Percentiles rank a stretch among this genome's conserved stretches.
These are phyloP conservation scores for Lyophyllum atratum DNA, from an alignment of 768 basidiomycete genomes.

Conservation along the genomic window DNA sequence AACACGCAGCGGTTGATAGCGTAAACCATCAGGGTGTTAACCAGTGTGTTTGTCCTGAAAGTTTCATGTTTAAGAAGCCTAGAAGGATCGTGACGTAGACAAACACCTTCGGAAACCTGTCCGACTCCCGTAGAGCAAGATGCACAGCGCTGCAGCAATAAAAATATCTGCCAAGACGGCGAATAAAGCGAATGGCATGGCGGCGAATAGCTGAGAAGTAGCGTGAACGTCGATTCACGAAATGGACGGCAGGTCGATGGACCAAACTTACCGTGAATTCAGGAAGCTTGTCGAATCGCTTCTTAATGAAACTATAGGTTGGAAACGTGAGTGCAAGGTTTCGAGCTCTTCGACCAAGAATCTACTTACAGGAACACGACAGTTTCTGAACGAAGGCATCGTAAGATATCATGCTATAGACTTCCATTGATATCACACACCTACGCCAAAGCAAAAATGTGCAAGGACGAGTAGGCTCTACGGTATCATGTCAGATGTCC, in stretches of 20 bases:
- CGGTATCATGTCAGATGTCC: not conserved
- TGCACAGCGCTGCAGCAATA: conserved; percentile 43
- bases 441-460: conserved; percentile 39
- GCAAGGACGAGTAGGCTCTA: conserved; percentile 27
- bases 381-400: conserved; percentile 27
- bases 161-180: conserved; percentile 47
- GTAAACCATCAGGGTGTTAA: conserved; percentile 46
- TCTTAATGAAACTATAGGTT: conserved; percentile 35
- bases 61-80: not conserved
- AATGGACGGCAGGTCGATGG: not conserved
- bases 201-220: conserved; percentile 35
- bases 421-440: conserved; percentile 18
- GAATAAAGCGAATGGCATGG: conserved; percentile 44
- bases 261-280: conserved; percentile 32
- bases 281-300: conserved; percentile 30
- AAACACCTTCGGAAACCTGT: conserved; percentile 36
- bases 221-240: not conserved
- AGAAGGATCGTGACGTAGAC: not conserved
- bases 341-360: not conserved
- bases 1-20: conserved; percentile 52
- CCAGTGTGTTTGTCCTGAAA: conserved; percentile 40
- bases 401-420: not conserved
- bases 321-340: not conserved
- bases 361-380: conserved; percentile 29
- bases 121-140: conserved; percentile 41